Conservation (phyloP, 2,329 filamentous ascomycete genomes). For the Neurospora sp. region DNA sequence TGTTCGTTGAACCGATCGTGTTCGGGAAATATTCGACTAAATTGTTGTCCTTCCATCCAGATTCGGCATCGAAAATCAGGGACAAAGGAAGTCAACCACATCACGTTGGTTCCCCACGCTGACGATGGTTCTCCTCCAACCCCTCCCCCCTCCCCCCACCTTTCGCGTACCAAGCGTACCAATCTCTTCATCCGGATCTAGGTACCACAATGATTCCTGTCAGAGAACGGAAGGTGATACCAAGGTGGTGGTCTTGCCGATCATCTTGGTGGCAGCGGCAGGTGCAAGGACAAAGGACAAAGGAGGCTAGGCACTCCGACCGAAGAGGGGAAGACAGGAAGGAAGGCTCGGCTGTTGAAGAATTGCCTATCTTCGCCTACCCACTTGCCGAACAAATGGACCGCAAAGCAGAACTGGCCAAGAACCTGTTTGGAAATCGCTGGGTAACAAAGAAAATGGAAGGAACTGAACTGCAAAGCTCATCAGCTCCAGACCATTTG, state of each 20-base stretch:
- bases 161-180: not conserved
- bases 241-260: not conserved
- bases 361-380: not conserved
- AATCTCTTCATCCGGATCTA: not conserved
- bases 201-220: not conserved
- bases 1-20: not conserved
- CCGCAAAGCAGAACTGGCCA: not conserved
- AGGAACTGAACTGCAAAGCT: not conserved
- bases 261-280: not conserved
- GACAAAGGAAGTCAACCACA: not conserved
- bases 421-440: not conserved
- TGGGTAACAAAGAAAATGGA: not conserved
- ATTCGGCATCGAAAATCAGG: not conserved
- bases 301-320: not conserved
- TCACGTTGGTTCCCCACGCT: not conserved
- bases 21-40: too few species aligned
- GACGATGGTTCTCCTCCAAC: not conserved
- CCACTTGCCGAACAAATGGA: not conserved
- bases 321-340: not conserved
- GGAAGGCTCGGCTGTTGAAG: not conserved
- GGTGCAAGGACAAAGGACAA: not conserved
- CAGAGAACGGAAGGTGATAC: not conserved
- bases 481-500: not conserved
- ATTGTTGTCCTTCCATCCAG: not conserved
- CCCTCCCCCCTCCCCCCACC: not conserved